Conservation (phyloP, 2,329 filamentous ascomycete species). For the Ramularia endophylla region DNA sequence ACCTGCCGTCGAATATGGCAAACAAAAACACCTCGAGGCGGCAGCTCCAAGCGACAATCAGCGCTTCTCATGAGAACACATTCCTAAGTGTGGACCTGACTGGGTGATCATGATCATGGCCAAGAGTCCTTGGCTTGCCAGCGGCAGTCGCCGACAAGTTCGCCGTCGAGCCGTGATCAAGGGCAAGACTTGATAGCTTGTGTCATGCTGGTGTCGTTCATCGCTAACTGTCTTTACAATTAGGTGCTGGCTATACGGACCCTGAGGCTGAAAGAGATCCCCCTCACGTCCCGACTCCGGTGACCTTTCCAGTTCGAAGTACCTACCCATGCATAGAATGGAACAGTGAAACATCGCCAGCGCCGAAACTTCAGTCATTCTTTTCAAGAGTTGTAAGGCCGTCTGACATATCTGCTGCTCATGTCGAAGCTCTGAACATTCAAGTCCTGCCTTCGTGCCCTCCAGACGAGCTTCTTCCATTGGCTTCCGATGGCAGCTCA, state of each 20-base stretch:
- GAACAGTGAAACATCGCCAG: slow-evolving; percentile 14
- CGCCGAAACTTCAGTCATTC: slow-evolving; percentile 39
- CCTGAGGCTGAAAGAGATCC: slow-evolving; percentile 26
- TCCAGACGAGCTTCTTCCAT: slow-evolving; percentile 37
- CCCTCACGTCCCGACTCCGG: slow-evolving; percentile 20
- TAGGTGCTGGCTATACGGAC: slow-evolving; percentile 17
- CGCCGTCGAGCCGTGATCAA: too few species aligned
- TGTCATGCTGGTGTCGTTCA: too few species aligned
- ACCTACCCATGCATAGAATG: slow-evolving; percentile 9
- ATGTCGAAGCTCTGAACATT: slow-evolving; percentile 40
- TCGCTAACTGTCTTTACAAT: background rate
- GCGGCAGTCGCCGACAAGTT: too few species aligned
- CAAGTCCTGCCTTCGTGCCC: slow-evolving; percentile 32
- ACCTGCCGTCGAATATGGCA: too few species aligned
- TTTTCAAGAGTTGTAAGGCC: slow-evolving; percentile 38
- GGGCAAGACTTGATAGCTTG: too few species aligned
- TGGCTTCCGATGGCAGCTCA: slow-evolving; percentile 28
- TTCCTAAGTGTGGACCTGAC: too few species aligned
- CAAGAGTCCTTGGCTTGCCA: too few species aligned
- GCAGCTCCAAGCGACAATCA: too few species aligned
- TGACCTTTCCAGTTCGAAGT: slow-evolving; percentile 22
- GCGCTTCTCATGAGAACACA: too few species aligned
- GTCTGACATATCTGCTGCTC: slow-evolving; percentile 35
- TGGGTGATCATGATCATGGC: too few species aligned
- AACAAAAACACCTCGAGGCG: too few species aligned